Base-by-base conservation (phyloP, 306 rosid species). In the Sechiopsis laciniata region DNA sequence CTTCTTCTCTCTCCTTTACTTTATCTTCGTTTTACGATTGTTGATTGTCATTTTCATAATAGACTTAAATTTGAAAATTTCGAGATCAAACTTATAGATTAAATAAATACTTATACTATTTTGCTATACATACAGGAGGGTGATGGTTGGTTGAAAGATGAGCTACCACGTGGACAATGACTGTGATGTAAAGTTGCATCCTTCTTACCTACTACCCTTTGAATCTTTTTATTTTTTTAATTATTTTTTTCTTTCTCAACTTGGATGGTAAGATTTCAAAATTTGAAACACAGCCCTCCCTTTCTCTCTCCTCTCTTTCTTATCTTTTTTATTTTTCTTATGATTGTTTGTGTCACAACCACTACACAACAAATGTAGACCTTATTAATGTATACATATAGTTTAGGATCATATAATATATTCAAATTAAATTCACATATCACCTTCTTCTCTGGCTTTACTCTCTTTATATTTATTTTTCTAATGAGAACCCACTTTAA, bases 261-360 rank as follows among this genome's bases (percentile, higher is more conserved):
- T 66, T 20, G 72, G 11, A 14, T 20, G 14, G 42, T 46, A 60
- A 75, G 61, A 87, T 88, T 90, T 92, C 92, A 88, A 92, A 91
- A 32, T 92, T 92, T 90, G 96, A 92, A 92, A 90, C 84, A 74
- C 60, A 17, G 35, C 45, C 78, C 74, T 76, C 78, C 78, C 56
- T 9, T 19, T 78, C 79, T 78, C 78, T 68, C 83, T 82, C 80
- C 67, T 72, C 77, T 79, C 82, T 80, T 76, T 78, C 79, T 72
- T 26, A 76, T 68, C 82, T 82, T 79, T 53, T 15, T 40, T 32
- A 20, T 46, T 19, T 19, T 75, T 5, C 73, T 48, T 70, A 51
- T 70, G 60, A 70, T 70, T 68, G 57, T 48, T 68, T 70, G 46
- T 45, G 60, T 51, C 56, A 70, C 74, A 70, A 60, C 74, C 74